phyloP scores from a whole-genome alignment of 1,139 yeast genomes.

The Scheffersomyces illinoinensis region DNA sequence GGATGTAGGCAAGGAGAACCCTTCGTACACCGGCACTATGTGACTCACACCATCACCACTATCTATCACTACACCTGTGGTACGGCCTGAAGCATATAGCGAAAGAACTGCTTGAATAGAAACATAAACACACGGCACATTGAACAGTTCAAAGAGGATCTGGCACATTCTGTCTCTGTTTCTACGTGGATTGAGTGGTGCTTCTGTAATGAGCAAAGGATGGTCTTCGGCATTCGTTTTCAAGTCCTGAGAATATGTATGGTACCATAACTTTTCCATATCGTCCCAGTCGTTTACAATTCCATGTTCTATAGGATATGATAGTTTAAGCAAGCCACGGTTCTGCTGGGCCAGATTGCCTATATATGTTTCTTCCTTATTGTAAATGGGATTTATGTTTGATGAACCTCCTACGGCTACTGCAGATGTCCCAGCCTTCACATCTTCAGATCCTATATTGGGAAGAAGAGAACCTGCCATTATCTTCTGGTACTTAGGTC shows the following conservation, averaged over 20 bases:
- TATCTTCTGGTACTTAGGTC: constrained; percentile 79
- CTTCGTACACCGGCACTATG: constrained; percentile 87
- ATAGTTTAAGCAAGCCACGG: constrained; percentile 69
- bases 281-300: constrained; percentile 83
- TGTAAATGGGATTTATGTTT: not conserved
- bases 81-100: constrained; percentile 83
- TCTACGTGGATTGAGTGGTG: constrained; percentile 75
- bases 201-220: constrained; percentile 79
- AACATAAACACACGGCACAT: constrained; percentile 83
- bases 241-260: constrained; percentile 60
- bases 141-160: constrained; percentile 77
- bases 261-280: constrained; percentile 76
- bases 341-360: constrained; percentile 75
- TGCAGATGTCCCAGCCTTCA: not conserved
- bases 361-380: constrained; percentile 50
- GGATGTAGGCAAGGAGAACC: constrained; percentile 75
- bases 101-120: constrained; percentile 84
- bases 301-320: constrained; percentile 81
- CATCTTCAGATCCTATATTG: not conserved
- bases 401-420: constrained; percentile 1
- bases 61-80: constrained; percentile 88
- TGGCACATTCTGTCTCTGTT: constrained; percentile 78
- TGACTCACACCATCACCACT: constrained; percentile 92
- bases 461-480: constrained; percentile 72
- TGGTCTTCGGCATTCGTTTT: constrained; percentile 53